Percentiles rank a stretch among this genome's conserved stretches.
phyloP scores from a whole-genome alignment of 129 eudicot species.

The Arctium lappa region DNA sequence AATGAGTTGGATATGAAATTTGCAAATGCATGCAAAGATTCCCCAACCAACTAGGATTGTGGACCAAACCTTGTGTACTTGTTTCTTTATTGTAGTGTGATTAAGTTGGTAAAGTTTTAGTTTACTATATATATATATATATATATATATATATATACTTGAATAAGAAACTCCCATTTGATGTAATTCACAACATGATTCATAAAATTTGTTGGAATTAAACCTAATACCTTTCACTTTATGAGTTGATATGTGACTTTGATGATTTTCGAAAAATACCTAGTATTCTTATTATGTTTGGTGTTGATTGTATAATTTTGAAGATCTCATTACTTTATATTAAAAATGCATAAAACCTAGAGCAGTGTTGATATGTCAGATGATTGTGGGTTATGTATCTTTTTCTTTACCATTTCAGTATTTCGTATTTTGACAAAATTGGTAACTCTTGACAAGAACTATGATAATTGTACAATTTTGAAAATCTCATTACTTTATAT shows the following conservation, averaged over 20 bases:
- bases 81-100: neutral
- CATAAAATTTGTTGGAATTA: neutral
- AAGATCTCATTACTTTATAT: neutral
- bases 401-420: neutral
- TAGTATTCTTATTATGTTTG: neutral
- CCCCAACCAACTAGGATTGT: slow-evolving; percentile 33
- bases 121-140: neutral
- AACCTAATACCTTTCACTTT: neutral
- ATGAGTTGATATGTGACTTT: neutral
- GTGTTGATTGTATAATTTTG: neutral
- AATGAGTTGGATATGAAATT: slow-evolving; percentile 22
- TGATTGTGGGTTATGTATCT: neutral
- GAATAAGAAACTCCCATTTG: neutral
- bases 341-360: neutral
- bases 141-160: neutral
- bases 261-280: neutral
- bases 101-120: neutral
- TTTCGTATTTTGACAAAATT: neutral
- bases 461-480: neutral
- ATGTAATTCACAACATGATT: neutral
- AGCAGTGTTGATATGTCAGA: neutral
- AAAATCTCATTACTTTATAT: neutral
- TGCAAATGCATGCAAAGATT: slow-evolving; percentile 21
- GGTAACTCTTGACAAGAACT: neutral
- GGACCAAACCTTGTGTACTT: slow-evolving; percentile 20